A percentile compares a stretch with the other conserved stretches of the same genome.
phyloP scores from a whole-genome alignment of 1,284 basidiomycete genomes.

The Pseudozyma sp. region DNA sequence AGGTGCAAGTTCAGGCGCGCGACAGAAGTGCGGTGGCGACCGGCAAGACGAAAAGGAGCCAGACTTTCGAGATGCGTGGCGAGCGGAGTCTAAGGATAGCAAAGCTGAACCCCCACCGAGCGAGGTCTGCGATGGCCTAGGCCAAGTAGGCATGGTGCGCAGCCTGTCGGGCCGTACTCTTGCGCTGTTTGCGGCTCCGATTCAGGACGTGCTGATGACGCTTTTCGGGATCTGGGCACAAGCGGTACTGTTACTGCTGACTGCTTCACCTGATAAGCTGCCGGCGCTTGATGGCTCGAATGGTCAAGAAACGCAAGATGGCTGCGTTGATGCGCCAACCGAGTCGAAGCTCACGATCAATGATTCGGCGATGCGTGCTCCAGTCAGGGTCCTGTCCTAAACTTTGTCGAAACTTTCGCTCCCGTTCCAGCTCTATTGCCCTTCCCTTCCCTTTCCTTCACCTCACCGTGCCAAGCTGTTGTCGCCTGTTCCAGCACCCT shows the following conservation, averaged over 20 bases:
- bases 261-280: slow-evolving; percentile 1
- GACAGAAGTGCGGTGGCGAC: slow-evolving; percentile 1
- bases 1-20: slow-evolving; percentile 9
- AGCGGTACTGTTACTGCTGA: slow-evolving; percentile 17
- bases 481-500: slow-evolving; percentile 1
- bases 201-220: slow-evolving; percentile 18
- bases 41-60: slow-evolving; percentile 10
- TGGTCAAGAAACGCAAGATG: background rate
- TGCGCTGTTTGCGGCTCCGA: slow-evolving; percentile 12
- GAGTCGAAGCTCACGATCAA: slow-evolving; percentile 12
- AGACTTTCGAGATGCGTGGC: slow-evolving; percentile 15
- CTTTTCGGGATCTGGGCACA: slow-evolving; percentile 34
- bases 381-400: background rate
- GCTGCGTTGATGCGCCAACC: slow-evolving; percentile 10
- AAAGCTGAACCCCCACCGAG: background rate
- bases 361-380: background rate
- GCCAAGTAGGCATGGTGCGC: slow-evolving; percentile 16
- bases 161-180: slow-evolving; percentile 31
- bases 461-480: background rate
- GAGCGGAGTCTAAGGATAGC: background rate
- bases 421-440: background rate
- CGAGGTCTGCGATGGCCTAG: background rate
- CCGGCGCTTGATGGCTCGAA: background rate
- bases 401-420: background rate
- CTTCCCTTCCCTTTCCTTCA: background rate